Base-by-base conservation (phyloP, 345 rosid genomes). In the Trapa incisa region DNA sequence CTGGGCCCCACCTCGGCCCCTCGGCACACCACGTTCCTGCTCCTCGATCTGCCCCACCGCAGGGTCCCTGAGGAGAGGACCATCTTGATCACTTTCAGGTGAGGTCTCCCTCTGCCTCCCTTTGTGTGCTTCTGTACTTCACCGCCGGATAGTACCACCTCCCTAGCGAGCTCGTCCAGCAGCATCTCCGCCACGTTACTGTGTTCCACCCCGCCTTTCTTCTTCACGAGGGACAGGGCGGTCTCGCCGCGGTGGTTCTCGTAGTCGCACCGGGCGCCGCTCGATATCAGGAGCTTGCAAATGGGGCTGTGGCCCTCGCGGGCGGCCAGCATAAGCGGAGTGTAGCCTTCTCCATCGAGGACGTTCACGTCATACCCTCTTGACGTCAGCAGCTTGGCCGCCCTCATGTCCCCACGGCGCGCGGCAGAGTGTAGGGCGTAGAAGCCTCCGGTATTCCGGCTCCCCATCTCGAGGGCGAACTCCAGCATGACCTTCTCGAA, bases 401-500 rank as follows among this genome's bases (percentile, higher is more conserved):
- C 96, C 38, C 79, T 86, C 39, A 84, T 43, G 69, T 87, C 99
- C 60, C 97, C 96, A 53, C 81, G 91, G 61, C 99, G 88, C 17
- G 97, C 97, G 47, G 96, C 99, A 67, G 90, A 94, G 70, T 94
- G 99, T 72, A 94, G 75, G 4, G 99, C 99, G 47, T 80, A 85
- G 81, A 94, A 94, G 35, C 97, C 97, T 35, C 87, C 89, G 1
- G 87, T 85, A 72, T 83, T 75, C 64, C 70, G 77, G 61, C 79
- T 86, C 41, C 96, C 99, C 73, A 82, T 86, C 77, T 94, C 96
- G 0, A 91, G 89, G 6, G 96, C 89, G 65, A 81, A 87, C 72
- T 94, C 96, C 13, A 94, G 89, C 99, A 94, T 87, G 70, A 89
- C 96, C 79, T 87, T 91, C 86, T 91, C 99, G 15, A 94, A 83